Evolutionary conservation across 148 eudicot genomes (phyloP).

Genomic region (Linanthus parryae): DNA sequence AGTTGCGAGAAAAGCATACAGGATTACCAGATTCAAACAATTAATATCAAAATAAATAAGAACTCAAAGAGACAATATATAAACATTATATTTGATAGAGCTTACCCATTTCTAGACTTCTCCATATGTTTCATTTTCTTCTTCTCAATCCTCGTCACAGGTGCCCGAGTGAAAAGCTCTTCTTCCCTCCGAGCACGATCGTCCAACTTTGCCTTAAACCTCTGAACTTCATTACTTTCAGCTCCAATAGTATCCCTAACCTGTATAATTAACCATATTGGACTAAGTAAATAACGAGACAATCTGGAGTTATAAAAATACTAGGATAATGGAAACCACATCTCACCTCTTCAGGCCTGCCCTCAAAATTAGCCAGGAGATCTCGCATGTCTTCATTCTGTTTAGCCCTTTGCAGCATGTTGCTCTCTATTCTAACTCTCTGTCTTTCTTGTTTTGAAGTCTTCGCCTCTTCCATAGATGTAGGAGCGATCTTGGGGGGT

Average conservation of each 20-base stretch:
- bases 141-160: conserved; percentile 64
- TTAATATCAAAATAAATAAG: too few species aligned
- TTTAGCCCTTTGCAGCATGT: conserved; percentile 31
- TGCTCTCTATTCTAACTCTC: conserved; percentile 43
- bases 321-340: neutral
- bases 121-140: conserved; percentile 42
- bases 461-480: conserved; percentile 65
- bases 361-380: conserved; percentile 62
- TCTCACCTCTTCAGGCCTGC: conserved; percentile 90
- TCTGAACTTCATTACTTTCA: conserved; percentile 56
- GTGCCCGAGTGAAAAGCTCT: conserved; percentile 75
- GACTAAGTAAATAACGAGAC: conserved; percentile 3
- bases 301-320: neutral
- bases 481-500: conserved; percentile 72
- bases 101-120: conserved; percentile 78
- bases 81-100: too few species aligned
- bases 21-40: too few species aligned
- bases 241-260: conserved; percentile 54
- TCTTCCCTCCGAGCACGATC: conserved; percentile 67
- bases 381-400: conserved; percentile 44
- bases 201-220: conserved; percentile 36
- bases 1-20: too few species aligned
- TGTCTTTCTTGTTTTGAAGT: conserved; percentile 58
- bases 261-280: conserved; percentile 27
- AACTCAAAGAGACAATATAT: too few species aligned